phyloP scores from a whole-genome alignment of 495 filamentous ascomycete species.

The Sordaria brevicollis region DNA sequence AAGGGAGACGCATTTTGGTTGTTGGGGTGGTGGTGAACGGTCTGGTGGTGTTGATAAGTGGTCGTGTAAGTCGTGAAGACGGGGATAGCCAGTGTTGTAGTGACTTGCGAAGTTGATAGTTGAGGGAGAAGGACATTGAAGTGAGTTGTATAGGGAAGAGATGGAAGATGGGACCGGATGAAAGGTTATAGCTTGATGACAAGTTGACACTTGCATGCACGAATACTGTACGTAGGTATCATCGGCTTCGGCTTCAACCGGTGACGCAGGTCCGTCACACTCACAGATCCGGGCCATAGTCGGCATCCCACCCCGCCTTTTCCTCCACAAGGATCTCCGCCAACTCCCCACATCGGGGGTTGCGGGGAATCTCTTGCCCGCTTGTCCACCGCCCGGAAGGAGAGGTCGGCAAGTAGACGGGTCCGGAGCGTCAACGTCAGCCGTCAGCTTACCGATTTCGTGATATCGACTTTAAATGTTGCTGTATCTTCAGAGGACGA shows the following conservation, averaged over 20 bases:
- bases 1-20: slow-evolving; percentile 60
- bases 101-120: background rate
- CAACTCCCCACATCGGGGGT: background rate
- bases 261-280: background rate
- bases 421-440: background rate
- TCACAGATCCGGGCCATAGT: background rate
- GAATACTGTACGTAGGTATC: background rate
- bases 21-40: background rate
- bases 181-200: background rate
- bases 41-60: background rate
- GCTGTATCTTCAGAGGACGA: too few species aligned
- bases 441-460: background rate
- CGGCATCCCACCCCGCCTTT: background rate
- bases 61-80: background rate
- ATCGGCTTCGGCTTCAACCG: background rate
- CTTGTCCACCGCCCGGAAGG: background rate
- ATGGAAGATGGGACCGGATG: background rate
- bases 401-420: background rate
- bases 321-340: background rate
- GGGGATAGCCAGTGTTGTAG: background rate
- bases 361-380: background rate
- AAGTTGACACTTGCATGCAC: background rate
- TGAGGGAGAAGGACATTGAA: background rate
- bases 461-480: background rate
- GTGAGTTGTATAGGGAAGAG: background rate